Base-by-base conservation (phyloP, 2,329 filamentous ascomycete species). In the Neoascochyta sp. region DNA sequence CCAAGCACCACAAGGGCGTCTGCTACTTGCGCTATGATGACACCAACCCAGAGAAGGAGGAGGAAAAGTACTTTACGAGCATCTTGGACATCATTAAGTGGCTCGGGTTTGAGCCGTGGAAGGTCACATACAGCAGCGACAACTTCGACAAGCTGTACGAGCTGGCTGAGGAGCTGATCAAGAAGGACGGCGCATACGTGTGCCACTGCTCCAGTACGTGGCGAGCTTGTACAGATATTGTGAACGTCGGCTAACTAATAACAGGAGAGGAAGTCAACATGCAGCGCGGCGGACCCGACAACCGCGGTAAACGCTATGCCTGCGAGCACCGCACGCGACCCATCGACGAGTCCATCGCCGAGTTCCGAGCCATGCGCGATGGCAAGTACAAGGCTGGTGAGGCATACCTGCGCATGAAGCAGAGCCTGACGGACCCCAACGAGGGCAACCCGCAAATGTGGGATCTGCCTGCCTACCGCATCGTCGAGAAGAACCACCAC, bases 361-460 rank as follows among this genome's bases (percentile, higher is more conserved):
- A 95, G 58, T 95, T 96, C 62, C 74, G 86, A 40, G 86, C 80
- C 24, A 96, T 96, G 90, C 75, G 80, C 29, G 87, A 93, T 55
- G 90, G 90, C 12, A 86, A 90, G 64, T 95, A 95, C 66, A 81
- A 84, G 60, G 81, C 87, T 1, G 79, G 80, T 51, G 81, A 87
- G 60, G 90, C 87, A 2, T 84, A 87, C 51, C 69, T 96, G 30
- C 81, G 90, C 39, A 95, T 96, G 89, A 94, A 94, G 70, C 86
- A 94, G 71, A 86, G 86, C 41, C 50, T 81, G 34, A 57, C 55
- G 3, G 63, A 66, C 23, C 58, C 58, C n/a, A 76, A 78, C 28
- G 81, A 83, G 50, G 81, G 83, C 16, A 95, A 95, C 60, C 88
- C 89, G 5, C 86, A 94, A 64, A 89, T 95, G 85, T 95, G 90